Percentiles rank a stretch among this genome's conserved stretches.
Evolutionary conservation across 345 rosid species (phyloP).

Genomic region (Rubroshorea leprosula): DNA sequence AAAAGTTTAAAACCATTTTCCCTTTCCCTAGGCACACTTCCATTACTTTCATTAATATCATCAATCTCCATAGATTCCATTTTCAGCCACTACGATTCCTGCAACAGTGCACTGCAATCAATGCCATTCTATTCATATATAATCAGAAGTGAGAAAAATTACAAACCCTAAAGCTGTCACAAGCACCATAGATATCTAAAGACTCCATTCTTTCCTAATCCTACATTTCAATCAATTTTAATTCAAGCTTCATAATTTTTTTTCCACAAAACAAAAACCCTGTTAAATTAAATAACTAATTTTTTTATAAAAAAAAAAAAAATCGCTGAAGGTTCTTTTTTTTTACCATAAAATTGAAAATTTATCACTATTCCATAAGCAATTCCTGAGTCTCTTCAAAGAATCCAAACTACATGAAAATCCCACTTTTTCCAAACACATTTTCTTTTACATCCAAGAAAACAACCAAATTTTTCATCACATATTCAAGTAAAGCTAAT

Average conservation of each 20-base stretch:
- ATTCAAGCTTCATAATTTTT: too few relatives aligned
- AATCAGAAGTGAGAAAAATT: conserved; percentile 8
- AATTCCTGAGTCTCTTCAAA: neutral
- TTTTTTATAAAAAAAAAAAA: neutral
- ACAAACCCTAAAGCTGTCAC: neutral
- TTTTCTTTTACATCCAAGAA: too few relatives aligned
- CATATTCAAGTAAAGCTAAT: neutral
- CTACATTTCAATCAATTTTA: too few relatives aligned
- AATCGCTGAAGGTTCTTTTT: neutral
- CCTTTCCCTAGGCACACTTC: conserved; percentile 4
- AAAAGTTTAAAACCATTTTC: conserved; percentile 23
- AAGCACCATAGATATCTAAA: too few relatives aligned
- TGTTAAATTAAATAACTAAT: too few relatives aligned
- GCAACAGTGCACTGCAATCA: conserved; percentile 14
- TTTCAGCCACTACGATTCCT: conserved; percentile 9
- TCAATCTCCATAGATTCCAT: conserved; percentile 31
- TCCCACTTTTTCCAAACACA: neutral
- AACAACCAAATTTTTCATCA: too few relatives aligned
- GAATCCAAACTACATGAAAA: neutral
- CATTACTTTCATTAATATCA: conserved; percentile 26
- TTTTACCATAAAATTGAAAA: neutral
- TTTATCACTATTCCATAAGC: neutral
- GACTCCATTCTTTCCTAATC: too few relatives aligned
- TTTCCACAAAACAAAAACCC: too few relatives aligned
- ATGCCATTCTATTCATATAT: conserved; percentile 5